Conservation (phyloP, 345 rosid species). For the Erysimum cheiranthoides region DNA sequence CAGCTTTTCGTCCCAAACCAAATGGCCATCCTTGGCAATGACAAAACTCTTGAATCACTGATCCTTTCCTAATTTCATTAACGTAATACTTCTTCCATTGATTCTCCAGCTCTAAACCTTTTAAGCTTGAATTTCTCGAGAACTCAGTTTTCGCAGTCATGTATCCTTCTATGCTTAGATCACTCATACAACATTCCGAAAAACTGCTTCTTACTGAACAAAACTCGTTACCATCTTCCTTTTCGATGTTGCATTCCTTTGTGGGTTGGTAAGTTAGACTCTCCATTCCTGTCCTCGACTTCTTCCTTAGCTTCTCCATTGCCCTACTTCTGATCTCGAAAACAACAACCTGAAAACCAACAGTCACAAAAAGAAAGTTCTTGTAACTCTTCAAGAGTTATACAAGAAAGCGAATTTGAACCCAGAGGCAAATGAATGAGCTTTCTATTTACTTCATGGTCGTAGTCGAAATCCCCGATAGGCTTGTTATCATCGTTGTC, state of each 20-base stretch:
- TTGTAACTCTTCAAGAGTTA: not conserved
- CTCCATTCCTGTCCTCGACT: conserved; percentile 50
- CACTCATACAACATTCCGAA: conserved; percentile 60
- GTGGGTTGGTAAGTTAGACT: conserved; percentile 51
- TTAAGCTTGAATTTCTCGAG: conserved; percentile 67
- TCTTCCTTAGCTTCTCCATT: conserved; percentile 76
- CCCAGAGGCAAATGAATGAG: not conserved
- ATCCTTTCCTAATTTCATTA: conserved; percentile 53
- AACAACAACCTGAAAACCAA: conserved; percentile 58
- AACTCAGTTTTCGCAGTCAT: conserved; percentile 62
- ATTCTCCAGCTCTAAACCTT: conserved; percentile 38
- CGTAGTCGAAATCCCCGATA: conserved; percentile 25
- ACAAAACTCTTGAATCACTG: conserved; percentile 70
- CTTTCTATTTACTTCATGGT: conserved; percentile 35
- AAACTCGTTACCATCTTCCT: conserved; percentile 54
- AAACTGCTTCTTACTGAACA: conserved; percentile 68
- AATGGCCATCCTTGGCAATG: conserved; percentile 94
- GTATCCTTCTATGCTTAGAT: conserved; percentile 58
- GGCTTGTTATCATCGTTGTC: conserved; percentile 27
- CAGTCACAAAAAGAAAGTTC: not conserved
- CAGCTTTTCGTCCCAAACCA: conserved; percentile 79
- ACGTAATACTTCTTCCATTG: conserved; percentile 48
- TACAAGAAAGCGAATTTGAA: not conserved
- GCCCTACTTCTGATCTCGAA: conserved; percentile 72
- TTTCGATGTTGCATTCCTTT: conserved; percentile 35